phyloP scores from a whole-genome alignment of 2,329 filamentous ascomycete genomes.

The Ampelomyces quisqualis region DNA sequence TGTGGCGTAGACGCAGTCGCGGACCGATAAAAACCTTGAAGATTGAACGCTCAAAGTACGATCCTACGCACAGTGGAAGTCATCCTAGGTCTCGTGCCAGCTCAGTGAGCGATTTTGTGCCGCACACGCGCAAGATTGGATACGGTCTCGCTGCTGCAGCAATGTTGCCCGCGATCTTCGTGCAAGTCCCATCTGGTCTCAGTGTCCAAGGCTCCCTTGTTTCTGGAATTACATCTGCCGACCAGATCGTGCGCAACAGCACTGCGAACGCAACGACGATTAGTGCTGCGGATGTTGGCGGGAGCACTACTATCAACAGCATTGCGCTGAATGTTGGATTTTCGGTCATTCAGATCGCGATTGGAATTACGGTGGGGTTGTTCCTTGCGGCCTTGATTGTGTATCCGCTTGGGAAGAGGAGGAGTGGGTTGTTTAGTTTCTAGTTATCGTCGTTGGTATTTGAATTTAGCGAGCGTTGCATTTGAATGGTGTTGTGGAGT shows the following conservation, averaged over 20 bases:
- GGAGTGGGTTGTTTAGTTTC: slow-evolving; percentile 44
- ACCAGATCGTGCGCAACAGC: slow-evolving; percentile 54
- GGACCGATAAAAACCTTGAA: slow-evolving; percentile 17
- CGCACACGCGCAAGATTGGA: slow-evolving; percentile 48
- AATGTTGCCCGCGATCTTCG: slow-evolving; percentile 84
- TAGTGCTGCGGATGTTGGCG: slow-evolving; percentile 25
- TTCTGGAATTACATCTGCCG: slow-evolving; percentile 57
- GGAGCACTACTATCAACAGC: slow-evolving; percentile 39
- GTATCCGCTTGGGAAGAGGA: slow-evolving; percentile 53
- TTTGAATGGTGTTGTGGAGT: too few relatives aligned
- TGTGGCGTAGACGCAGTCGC: slow-evolving; percentile 23
- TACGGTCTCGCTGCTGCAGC: slow-evolving; percentile 81
- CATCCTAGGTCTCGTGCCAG: slow-evolving; percentile 21
- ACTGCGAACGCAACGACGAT: slow-evolving; percentile 49
- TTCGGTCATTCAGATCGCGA: slow-evolving; percentile 53
- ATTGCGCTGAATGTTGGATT: slow-evolving; percentile 53
- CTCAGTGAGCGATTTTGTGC: slow-evolving; percentile 30
- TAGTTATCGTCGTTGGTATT: slow-evolving; percentile 12
- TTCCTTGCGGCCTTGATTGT: slow-evolving; percentile 52
- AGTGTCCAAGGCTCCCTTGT: slow-evolving; percentile 60
- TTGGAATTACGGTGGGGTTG: slow-evolving; percentile 54
- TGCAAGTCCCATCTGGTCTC: slow-evolving; percentile 62
- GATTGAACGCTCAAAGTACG: slow-evolving; percentile 23
- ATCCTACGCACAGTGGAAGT: slow-evolving; percentile 19
- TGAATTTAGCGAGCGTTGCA: too few relatives aligned